Conservation (phyloP, 495 filamentous ascomycete genomes). For the Hypomontagnella submonticulosa region DNA sequence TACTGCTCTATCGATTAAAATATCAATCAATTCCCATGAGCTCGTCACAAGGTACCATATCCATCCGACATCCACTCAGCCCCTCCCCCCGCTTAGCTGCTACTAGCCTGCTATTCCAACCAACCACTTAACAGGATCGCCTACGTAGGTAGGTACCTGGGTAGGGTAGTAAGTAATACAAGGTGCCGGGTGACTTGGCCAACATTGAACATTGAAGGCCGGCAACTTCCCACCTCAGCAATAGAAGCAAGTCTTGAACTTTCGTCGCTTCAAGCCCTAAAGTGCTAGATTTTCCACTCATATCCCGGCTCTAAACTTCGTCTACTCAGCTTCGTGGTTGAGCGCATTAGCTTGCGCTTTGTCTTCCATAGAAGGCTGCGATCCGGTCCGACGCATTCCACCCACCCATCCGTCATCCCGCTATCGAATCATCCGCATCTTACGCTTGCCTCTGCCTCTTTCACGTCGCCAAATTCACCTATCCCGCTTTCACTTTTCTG, state of each 20-base stretch:
- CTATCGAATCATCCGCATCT: constrained; percentile 12
- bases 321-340: constrained; percentile 2
- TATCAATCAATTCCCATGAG: constrained; percentile 37
- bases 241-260: not conserved
- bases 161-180: not conserved
- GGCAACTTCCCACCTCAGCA: not conserved
- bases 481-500: not conserved
- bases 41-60: constrained; percentile 33
- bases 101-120: constrained; percentile 10
- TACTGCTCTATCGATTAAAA: not conserved
- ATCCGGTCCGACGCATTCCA: not conserved
- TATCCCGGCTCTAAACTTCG: constrained; percentile 1
- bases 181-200: constrained; percentile 16
- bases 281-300: not conserved
- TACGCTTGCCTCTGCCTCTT: not conserved
- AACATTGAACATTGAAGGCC: not conserved
- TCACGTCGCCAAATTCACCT: not conserved
- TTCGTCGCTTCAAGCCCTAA: constrained; percentile 11
- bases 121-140: not conserved
- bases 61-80: constrained; percentile 14
- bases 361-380: constrained; percentile 3
- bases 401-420: constrained; percentile 2
- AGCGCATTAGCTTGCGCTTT: constrained; percentile 1
- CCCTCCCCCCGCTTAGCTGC: constrained; percentile 14
- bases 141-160: not conserved